Base-by-base conservation (phyloP, 768 basidiomycete genomes). In the Mycena polygramma region DNA sequence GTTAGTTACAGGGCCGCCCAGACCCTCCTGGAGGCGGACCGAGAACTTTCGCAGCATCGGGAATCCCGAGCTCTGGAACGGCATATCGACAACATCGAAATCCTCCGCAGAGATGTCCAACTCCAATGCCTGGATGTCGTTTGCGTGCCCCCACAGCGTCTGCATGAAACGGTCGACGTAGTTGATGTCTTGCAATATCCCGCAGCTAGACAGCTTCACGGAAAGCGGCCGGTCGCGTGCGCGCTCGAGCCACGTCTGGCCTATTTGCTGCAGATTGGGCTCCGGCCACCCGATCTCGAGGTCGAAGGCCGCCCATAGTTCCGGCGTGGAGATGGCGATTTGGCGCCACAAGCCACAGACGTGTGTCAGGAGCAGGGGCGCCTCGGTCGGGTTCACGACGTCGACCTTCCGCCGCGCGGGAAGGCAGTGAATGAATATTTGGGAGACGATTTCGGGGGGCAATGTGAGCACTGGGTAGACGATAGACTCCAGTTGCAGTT, bases 381-480 rank as follows among this genome's bases (percentile, higher is more conserved):
- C 49, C 43, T 41, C 41, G 7, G 24, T 1, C 1, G 35, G 2
- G 13, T 68, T 22, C 2, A 59, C 37, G 8, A 48, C 7, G 19
- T 70, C 57, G 7, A 0, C 6, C 1, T 7, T 1, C 17, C 58
- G 10, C 4, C 1, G 1, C 11, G 36, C 9, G 8, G 71, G 63
- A 2, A 68, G 20, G 15, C 62, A 68, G 11, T 24, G 71, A 7
- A 43, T 4, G 20, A 72, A 72, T 11, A 72, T 72, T n/a, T 68
- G 53, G 45, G 67, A 30, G 4, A 53, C 55, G 30, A 72, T 63
- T 65, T 72, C 62, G 14, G 52, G 48, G 4, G 71, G 71, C 1
- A 68, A 14, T 13, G 63, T 37, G 26, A 68, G 52, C 24, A 68
- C 55, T 4, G 66, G 71, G 41, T 71, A 71, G 13, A 19, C 8